Base-by-base conservation (phyloP, 1,139 yeast species). In the Zygoascus sp. region DNA sequence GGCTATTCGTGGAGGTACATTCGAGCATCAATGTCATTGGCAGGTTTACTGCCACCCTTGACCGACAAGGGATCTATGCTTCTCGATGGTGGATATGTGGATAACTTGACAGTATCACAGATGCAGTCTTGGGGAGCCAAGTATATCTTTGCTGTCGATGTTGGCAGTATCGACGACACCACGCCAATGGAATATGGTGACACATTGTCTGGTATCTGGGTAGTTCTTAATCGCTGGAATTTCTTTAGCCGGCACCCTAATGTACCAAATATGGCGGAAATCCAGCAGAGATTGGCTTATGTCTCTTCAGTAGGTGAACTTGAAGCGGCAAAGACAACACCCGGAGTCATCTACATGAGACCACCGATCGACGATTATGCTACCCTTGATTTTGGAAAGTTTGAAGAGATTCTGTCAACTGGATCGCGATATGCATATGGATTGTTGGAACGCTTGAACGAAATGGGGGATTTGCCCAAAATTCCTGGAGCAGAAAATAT, bases 1-100 rank as follows among this genome's bases (percentile, higher is more conserved):
- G 98, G 98, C 1, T 87, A 86, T 61, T 90, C 96, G 21, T 92
- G 98, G 98, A 72, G 97, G 53, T 92, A 86, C 58, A 84, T 92
- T 45, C 73, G 98, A 44, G 98, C 98, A 0, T 88, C 96, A 0
- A 92, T 92, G 98, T 85, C 97, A 1, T 74, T 92, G 46, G 97
- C 98, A 1, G 97, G 98, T 0, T 70, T 92, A 32, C 70, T 92
- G 23, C 98, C 98, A 2, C 80, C 94, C 13, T 75, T 92, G 1
- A 90, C 84, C 56, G 75, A 70, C 46, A 81, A 87, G 50, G 98
- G 98, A 0, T 80, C 86, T 40, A 92, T 92, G 97, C 69, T 92
- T 32, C 69, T 92, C 36, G 98, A 92, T 63, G 98, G 98, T 38
- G 98, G 98, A 0, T 92, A 92, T 61, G 81, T 92, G 49, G 98